Evolutionary conservation across 352 stramenopile genomes (phyloP), one percentile per base, ranked within the genome.

Genomic region (Phytopythium montanum): DNA sequence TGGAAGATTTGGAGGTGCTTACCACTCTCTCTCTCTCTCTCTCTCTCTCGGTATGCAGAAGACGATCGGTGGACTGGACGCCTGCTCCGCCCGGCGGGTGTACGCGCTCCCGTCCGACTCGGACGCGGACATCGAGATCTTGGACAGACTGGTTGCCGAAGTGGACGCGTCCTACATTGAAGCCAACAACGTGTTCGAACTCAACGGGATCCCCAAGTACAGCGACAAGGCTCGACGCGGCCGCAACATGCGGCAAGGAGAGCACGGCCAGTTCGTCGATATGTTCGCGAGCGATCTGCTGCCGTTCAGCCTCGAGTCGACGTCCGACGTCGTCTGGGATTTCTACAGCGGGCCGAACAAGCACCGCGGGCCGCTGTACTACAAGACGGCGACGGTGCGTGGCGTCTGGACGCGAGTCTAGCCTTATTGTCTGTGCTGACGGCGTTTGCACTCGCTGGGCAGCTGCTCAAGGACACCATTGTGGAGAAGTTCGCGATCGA

Each of bases 281-380:
- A 59, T 81, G 26, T 69, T 75, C 44, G 65, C 59, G 10, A 76
- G 62, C 56, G 71, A 76, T 53, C 45, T 75, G 23, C 34, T 81
- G 25, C 73, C 73, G 33, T 81, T 81, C 28, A 66, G 65, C 34
- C 16, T 77, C 26, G 64, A 64, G 10, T 59, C 60, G 2, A 69
- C 68, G 1, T 62, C 62, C 13, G 59, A 69, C 3, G 65, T 58
- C 7, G 68, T 79, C 26, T 81, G 73, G 73, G 49, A 62, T 8
- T 64, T 77, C 50, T 76, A 70, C 36, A 72, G 65, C 23, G 64
- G 68, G 18, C 50, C 54, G 1, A 62, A 64, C n/a, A 75, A 75
- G 31, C 68, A 72, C 55, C 61, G 65, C 42, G 64, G 68, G 25
- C 70, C 68, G 39, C 49, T 75, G 39, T 72, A 70, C 50, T 63